Base-by-base conservation (phyloP, 179 eudicot genomes). In the Corrigiola litoralis region DNA sequence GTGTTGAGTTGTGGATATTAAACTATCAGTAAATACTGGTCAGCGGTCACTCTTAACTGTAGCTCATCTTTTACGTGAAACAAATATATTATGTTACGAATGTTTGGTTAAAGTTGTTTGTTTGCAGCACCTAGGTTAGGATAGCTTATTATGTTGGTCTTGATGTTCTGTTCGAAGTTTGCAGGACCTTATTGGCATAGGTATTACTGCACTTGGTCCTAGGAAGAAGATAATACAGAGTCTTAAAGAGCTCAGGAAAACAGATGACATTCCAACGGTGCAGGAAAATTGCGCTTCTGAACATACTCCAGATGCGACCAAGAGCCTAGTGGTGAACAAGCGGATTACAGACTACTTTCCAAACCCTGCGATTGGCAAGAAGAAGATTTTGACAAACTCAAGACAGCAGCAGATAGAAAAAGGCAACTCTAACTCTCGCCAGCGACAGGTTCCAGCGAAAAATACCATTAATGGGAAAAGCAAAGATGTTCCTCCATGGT, bases 151-250 rank as follows among this genome's bases (percentile, higher is more conserved):
- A 14, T 52, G 51, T n/a, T n/a, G n/a, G n/a, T n/a, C n/a, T n/a
- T n/a, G 31, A 44, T 32, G n/a, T 62, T 70, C 14, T 52, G 28
- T 44, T n/a, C n/a, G n/a, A n/a, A n/a, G n/a, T n/a, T n/a, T 70
- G 76, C 86, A 92, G 98, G 98, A 92, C 80, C 79, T 92, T 55
- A 61, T 75, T 37, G 72, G 75, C 75, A 87, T 92, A 63, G 98
- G 96, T 57, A 72, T 92, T 45, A 77, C 87, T 55, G 92, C 98
- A 44, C 89, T 92, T 73, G 98, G 98, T 67, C 96, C 98, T 4
- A 81, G 98, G 79, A 92, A 79, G 70, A 89, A 84, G 81, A 92
- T 92, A 63, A 61, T 92, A 69, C 80, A 87, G 66, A 81, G 90
- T 68, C 78, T 92, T 27, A 61, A 69, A 62, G 88, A 84, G 61